Base-by-base conservation (phyloP, 2,329 filamentous ascomycete species). In the Xylaria sp. region DNA sequence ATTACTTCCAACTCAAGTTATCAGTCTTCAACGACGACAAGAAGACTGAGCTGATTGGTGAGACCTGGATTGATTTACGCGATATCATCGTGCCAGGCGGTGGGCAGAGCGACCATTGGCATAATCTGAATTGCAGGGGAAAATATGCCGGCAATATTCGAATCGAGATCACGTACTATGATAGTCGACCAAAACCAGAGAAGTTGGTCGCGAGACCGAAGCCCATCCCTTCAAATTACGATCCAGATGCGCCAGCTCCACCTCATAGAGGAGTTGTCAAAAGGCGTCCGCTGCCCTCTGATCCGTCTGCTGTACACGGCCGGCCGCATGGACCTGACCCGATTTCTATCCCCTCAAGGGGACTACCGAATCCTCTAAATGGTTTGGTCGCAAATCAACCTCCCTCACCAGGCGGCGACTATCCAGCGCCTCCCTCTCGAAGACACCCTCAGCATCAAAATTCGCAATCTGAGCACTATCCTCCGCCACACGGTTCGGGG, bases 1-100 rank as follows among this genome's bases (percentile, higher is more conserved):
- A 99, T 76, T 99, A 99, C 79, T 92, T 91, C 76, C 91, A 92
- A 72, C 82, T 99, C 59, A 99, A 99, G 73, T 82, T 97, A 13
- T 97, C 93, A 2, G 85, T 97, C 4, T 99, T 99, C 78, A 97
- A 96, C 72, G 94, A 99, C 70, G 94, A 99, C 76, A 97, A 97
- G 79, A 95, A 89, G 78, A 97, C 93, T 0, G 94, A 99, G 67
- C 76, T 99, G 65, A 97, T 99, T 68, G 94, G 94, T 65, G 94
- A 99, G 75, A 87, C 90, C 5, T 97, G 91, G 88, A 84, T 97
- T 60, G 89, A 90, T 70, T 80, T 99, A 61, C 86, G 87, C 66
- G 83, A 85, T 67, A 89, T 99, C 68, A 83, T 99, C 63, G 82
- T 92, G 18, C 80, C 86, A 1, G 92, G 94, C 52, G 94, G 94